phyloP scores from a whole-genome alignment of 1,284 basidiomycete genomes.

The Neolentinus lepideus region DNA sequence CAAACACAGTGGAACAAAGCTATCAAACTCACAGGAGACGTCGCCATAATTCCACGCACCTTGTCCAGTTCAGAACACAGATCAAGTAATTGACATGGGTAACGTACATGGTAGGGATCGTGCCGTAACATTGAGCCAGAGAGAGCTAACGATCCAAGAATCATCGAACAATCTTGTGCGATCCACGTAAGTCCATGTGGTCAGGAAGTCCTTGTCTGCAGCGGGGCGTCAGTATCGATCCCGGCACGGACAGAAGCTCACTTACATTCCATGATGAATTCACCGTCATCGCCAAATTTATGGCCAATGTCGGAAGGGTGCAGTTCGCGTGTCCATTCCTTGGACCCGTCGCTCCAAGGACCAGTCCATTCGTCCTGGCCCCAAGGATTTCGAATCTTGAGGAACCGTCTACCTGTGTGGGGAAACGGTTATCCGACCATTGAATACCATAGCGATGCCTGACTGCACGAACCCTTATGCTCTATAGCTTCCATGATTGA shows the following conservation, averaged over 20 bases:
- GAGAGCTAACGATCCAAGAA: conserved; percentile 39
- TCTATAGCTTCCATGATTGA: conserved; percentile 43
- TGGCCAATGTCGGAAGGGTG: conserved; percentile 26
- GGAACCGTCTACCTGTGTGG: conserved; percentile 33
- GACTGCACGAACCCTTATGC: conserved; percentile 10
- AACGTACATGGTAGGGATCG: conserved; percentile 21
- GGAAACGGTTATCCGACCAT: not conserved
- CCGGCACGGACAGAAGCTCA: not conserved
- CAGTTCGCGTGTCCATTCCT: conserved; percentile 38
- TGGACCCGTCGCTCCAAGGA: conserved; percentile 44
- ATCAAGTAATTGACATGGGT: not conserved
- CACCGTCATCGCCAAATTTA: conserved; percentile 41
- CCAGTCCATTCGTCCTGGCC: conserved; percentile 45
- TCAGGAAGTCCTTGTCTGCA: conserved; percentile 42
- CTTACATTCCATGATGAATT: conserved; percentile 52
- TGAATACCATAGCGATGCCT: too few species aligned
- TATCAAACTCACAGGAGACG: conserved; percentile 31
- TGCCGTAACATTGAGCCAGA: conserved; percentile 35
- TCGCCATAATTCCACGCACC: conserved; percentile 40
- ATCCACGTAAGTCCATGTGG: conserved; percentile 36
- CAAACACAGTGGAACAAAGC: not conserved
- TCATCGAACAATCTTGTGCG: conserved; percentile 39
- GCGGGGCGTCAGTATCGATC: not conserved
- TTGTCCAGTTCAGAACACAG: not conserved
- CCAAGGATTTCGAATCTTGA: conserved; percentile 50